Percentiles rank a stretch among this genome's conserved stretches.
Conservation (phyloP, 106 monocot species). For the Triglochin maritima region DNA sequence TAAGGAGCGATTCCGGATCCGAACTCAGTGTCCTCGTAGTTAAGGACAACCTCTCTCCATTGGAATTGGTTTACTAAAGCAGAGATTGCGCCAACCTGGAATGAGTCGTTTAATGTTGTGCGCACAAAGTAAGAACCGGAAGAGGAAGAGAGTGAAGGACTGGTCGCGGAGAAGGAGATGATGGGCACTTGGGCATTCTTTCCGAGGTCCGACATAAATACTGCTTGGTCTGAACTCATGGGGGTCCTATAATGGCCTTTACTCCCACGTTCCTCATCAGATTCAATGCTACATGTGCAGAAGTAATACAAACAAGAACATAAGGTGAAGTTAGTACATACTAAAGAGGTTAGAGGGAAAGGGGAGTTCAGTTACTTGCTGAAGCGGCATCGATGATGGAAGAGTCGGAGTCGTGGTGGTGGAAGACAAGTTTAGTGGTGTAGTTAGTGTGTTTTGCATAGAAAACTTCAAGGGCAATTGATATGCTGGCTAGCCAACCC, state of each 20-base stretch:
- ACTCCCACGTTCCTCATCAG: not conserved
- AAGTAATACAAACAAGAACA: not conserved
- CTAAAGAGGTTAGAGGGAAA: not conserved
- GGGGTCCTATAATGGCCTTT: not conserved
- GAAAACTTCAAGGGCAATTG: constrained; percentile 7
- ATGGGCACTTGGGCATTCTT: constrained; percentile 1
- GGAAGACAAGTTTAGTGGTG: constrained; percentile 6
- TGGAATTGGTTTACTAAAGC: constrained; percentile 25
- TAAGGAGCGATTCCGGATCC: constrained; percentile 36
- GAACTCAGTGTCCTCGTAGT: constrained; percentile 50
- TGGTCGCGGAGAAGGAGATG: constrained; percentile 8
- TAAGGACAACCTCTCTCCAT: constrained; percentile 37
- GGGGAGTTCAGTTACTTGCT: not conserved
- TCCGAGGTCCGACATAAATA: constrained; percentile 1
- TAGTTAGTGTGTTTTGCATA: constrained; percentile 3
- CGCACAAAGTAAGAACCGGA: constrained; percentile 16
- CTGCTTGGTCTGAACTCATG: not conserved
- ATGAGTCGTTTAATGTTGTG: constrained; percentile 24
- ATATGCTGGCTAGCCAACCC: not conserved
- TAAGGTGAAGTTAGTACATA: not conserved
- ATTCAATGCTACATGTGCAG: not conserved
- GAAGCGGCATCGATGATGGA: constrained; percentile 2
- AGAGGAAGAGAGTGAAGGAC: constrained; percentile 9
- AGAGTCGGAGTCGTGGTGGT: not conserved
- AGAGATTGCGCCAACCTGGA: constrained; percentile 28